Evolutionary conservation across 345 rosid species (phyloP).

Genomic region (Rubroshorea leprosula): DNA sequence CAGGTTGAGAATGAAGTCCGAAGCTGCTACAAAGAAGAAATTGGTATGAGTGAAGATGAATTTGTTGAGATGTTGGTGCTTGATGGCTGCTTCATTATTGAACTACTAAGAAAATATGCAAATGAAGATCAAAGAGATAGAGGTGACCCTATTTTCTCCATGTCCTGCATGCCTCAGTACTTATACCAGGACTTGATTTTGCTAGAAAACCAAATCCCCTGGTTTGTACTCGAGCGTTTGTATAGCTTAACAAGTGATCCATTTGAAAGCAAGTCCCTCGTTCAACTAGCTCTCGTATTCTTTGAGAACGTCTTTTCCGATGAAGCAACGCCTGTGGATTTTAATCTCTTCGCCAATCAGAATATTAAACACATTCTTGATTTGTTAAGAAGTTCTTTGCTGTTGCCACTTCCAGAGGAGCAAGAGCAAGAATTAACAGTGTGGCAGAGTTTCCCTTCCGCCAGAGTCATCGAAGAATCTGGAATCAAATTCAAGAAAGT

Average conservation of each 20-base stretch:
- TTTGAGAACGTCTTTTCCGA: slow-evolving; percentile 1
- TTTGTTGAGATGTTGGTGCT: slow-evolving; percentile 20
- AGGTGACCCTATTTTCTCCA: slow-evolving; percentile 23
- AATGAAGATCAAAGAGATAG: background rate
- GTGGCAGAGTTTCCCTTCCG: slow-evolving; percentile 10
- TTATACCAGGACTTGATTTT: slow-evolving; percentile 31
- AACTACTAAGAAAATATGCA: slow-evolving; percentile 15
- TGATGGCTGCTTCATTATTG: slow-evolving; percentile 33
- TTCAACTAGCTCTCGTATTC: slow-evolving; percentile 8
- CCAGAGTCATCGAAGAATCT: background rate
- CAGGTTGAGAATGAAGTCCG: slow-evolving; percentile 15
- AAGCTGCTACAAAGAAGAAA: slow-evolving; percentile 9
- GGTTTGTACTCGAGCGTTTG: background rate
- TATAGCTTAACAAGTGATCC: background rate
- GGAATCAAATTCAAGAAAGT: slow-evolving; percentile 6
- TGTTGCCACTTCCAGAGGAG: background rate
- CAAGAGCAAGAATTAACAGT: background rate
- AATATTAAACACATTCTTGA: slow-evolving; percentile 20
- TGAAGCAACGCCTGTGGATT: background rate
- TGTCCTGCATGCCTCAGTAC: slow-evolving; percentile 24
- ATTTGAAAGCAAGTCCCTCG: slow-evolving; percentile 7
- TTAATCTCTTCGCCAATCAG: background rate
- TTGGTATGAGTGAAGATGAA: background rate
- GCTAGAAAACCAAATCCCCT: slow-evolving; percentile 21
- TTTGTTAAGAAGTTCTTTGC: slow-evolving; percentile 8